Percentiles rank a stretch among this genome's conserved stretches.
Evolutionary conservation across 306 rosid genomes (phyloP).

Genomic region (Rosa persica): DNA sequence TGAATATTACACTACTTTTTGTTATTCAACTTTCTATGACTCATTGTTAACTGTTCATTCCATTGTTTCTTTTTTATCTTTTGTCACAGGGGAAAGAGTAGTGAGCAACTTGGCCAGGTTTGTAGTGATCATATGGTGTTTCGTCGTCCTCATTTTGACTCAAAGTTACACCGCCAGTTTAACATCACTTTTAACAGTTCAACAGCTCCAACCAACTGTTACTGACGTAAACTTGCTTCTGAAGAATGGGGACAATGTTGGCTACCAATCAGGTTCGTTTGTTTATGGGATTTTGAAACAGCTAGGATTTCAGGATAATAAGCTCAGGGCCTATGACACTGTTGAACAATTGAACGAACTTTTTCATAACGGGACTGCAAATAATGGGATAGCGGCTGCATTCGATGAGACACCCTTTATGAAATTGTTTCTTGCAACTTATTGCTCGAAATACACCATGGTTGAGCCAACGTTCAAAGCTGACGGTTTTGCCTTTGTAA

Average conservation of each 20-base stretch:
- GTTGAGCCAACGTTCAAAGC: conserved; percentile 23
- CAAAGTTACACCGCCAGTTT: conserved; percentile 28
- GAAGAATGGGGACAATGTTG: conserved; percentile 12
- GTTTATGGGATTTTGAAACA: neutral
- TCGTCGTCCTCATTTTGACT: conserved; percentile 20
- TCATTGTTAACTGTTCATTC: neutral
- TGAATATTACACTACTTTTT: too few species aligned
- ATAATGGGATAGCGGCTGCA: conserved; percentile 16
- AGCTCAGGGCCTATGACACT: neutral
- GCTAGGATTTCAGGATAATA: neutral
- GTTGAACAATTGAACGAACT: conserved; percentile 5
- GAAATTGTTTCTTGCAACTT: conserved; percentile 12
- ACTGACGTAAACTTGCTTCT: conserved; percentile 22
- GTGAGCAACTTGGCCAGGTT: conserved; percentile 22
- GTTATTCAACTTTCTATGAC: neutral
- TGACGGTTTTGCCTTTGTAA: conserved; percentile 15
- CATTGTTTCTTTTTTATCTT: neutral
- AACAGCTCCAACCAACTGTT: conserved; percentile 27
- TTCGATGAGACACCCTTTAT: conserved; percentile 16
- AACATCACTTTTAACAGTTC: conserved; percentile 23
- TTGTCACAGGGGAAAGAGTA: conserved; percentile 18
- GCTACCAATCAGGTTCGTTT: conserved; percentile 8
- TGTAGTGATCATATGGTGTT: conserved; percentile 25
- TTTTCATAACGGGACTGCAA: neutral
- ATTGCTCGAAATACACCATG: conserved; percentile 21